Evolutionary conservation across 768 basidiomycete species (phyloP).

Genomic region (Leucocoprinus birnbaumii): DNA sequence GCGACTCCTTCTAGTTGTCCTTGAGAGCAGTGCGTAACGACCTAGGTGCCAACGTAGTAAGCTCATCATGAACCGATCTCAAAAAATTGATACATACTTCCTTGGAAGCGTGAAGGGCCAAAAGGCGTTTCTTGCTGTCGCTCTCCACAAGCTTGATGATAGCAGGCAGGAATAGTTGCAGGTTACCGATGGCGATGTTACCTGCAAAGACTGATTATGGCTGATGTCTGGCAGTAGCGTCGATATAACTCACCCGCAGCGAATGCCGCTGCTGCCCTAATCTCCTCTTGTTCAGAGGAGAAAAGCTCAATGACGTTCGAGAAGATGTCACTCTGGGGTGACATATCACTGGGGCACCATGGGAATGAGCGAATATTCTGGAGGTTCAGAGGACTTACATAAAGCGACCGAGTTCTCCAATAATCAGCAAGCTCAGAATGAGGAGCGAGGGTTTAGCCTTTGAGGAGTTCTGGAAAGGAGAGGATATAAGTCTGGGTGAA

Average conservation of each 20-base stretch:
- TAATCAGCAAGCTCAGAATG: conserved; percentile 80
- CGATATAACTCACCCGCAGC: conserved; percentile 62
- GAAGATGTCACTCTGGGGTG: conserved; percentile 78
- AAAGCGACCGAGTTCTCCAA: conserved; percentile 92
- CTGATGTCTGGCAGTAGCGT: background rate
- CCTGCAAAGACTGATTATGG: conserved; percentile 38
- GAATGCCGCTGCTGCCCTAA: conserved; percentile 89
- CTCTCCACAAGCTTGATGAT: conserved; percentile 78
- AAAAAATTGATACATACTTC: conserved; percentile 49
- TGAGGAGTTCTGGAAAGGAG: conserved; percentile 39
- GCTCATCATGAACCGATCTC: background rate
- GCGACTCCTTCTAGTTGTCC: conserved; percentile 85
- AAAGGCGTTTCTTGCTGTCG: conserved; percentile 74
- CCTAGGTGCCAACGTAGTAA: conserved; percentile 37
- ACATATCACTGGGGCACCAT: conserved; percentile 71
- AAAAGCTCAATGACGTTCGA: conserved; percentile 71
- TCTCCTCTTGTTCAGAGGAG: conserved; percentile 75
- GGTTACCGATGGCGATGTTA: conserved; percentile 93
- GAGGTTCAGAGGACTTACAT: conserved; percentile 47
- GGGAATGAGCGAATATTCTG: background rate
- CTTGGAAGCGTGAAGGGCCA: conserved; percentile 90
- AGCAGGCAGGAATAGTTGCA: conserved; percentile 80
- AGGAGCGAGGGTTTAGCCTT: conserved; percentile 67
- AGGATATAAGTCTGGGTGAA: background rate
- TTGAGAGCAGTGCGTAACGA: conserved; percentile 87